A percentile compares a stretch with the other conserved stretches of the same genome.
Conservation (phyloP, 257 asterid genomes). For the Osmanthus fragrans region DNA sequence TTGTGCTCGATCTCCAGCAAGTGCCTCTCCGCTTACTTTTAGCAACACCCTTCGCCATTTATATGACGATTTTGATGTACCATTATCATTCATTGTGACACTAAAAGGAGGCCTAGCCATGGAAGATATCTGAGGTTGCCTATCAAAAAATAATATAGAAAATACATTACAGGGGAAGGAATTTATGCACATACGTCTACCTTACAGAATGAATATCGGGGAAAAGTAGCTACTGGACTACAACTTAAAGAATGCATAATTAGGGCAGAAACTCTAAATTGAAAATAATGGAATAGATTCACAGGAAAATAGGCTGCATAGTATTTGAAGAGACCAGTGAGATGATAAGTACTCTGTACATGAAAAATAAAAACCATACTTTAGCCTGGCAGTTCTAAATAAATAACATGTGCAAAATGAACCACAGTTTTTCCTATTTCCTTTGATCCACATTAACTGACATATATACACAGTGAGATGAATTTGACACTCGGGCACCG, state of each 20-base stretch:
- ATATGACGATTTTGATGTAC: constrained; percentile 44
- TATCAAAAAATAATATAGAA: constrained; percentile 9
- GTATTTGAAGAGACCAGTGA: constrained; percentile 1
- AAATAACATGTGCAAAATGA: neutral
- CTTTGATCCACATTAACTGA: neutral
- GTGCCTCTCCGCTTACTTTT: constrained; percentile 99
- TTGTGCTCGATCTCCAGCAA: constrained; percentile 90
- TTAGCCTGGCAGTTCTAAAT: neutral
- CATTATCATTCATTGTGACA: constrained; percentile 50
- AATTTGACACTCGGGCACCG: neutral
- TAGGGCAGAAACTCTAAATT: neutral
- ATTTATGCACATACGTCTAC: neutral
- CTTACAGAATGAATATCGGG: neutral
- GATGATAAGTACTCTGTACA: neutral
- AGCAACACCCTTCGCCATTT: constrained; percentile 97
- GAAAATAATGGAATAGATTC: too few species aligned
- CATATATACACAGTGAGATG: neutral
- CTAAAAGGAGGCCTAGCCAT: constrained; percentile 49
- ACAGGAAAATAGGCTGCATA: neutral
- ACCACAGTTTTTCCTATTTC: neutral
- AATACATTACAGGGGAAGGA: constrained; percentile 1
- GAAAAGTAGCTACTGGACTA: neutral
- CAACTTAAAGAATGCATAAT: neutral
- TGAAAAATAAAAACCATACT: neutral
- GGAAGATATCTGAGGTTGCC: constrained; percentile 57